Conservation (phyloP, 169 alveolate genomes). For the Cryptosporidium viatorum region DNA sequence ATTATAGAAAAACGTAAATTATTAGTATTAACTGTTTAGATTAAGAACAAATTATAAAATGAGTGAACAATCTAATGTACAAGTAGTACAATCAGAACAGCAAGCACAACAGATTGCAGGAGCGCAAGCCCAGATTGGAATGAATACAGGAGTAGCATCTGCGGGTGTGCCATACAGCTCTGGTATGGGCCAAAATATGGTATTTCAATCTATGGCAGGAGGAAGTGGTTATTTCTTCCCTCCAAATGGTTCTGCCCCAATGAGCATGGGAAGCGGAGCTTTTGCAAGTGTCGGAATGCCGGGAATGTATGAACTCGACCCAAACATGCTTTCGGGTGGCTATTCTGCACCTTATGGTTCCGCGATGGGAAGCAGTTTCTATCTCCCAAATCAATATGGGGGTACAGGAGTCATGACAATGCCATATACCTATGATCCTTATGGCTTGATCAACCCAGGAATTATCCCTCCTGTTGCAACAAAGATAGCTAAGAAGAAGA, state of each 20-base stretch:
- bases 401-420: conserved; percentile 63
- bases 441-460: conserved; percentile 75
- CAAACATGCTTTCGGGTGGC: conserved; percentile 46
- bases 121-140: conserved; percentile 42
- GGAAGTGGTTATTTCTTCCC: conserved; percentile 74
- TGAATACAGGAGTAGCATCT: conserved; percentile 34
- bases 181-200: conserved; percentile 53
- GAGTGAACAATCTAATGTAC: conserved; percentile 70
- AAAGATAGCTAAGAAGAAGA: conserved; percentile 59
- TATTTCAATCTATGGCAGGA: conserved; percentile 62
- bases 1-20: background rate
- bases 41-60: background rate
- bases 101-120: conserved; percentile 40
- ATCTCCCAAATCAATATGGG: conserved; percentile 56
- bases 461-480: conserved; percentile 71
- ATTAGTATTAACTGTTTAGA: background rate
- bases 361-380: conserved; percentile 74
- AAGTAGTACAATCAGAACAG: conserved; percentile 37
- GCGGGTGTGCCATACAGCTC: conserved; percentile 53
- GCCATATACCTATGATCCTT: conserved; percentile 75
- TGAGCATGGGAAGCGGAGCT: conserved; percentile 67
- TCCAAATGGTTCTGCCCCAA: conserved; percentile 61
- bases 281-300: conserved; percentile 74
- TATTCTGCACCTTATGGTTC: conserved; percentile 72
- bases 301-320: conserved; percentile 67